Evolutionary conservation across 805 yeast genomes (phyloP).

Genomic region (Danielozyma ontarioensis): DNA sequence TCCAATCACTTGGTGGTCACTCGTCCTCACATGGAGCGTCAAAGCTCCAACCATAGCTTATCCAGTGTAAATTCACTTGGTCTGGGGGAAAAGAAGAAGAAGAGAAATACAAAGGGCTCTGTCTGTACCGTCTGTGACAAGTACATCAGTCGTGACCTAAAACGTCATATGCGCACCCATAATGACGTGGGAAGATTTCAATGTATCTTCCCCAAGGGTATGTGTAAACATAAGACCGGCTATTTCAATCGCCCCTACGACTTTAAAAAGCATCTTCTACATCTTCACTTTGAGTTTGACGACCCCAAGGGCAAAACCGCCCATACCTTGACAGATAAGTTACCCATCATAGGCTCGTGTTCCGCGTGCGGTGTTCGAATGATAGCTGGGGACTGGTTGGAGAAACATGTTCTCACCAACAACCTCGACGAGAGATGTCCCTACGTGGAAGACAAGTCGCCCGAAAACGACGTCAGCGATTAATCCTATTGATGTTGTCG

Average conservation of each 20-base stretch:
- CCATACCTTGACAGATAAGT: conserved; percentile 36
- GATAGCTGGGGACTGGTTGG: conserved; percentile 53
- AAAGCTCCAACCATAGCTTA: conserved; percentile 10
- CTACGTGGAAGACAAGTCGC: not conserved
- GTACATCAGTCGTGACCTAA: conserved; percentile 35
- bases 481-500: no score
- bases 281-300: conserved; percentile 38
- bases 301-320: conserved; percentile 36
- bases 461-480: no score
- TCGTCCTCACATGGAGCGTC: conserved; percentile 3
- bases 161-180: conserved; percentile 40
- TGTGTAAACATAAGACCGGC: conserved; percentile 38
- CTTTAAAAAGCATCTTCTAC: conserved; percentile 40
- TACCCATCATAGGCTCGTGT: conserved; percentile 34
- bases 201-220: conserved; percentile 35
- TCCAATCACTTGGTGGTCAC: no score
- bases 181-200: conserved; percentile 39
- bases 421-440: not conserved
- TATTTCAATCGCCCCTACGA: conserved; percentile 43
- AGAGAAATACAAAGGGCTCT: conserved; percentile 29
- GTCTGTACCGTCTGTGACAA: conserved; percentile 36
- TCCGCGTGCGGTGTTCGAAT: conserved; percentile 45
- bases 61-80: conserved; percentile 9
- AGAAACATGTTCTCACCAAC: conserved; percentile 43
- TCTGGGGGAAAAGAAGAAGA: conserved; percentile 15